Conservation (phyloP, 2,329 filamentous ascomycete genomes). For the Aspergillus glaucus region DNA sequence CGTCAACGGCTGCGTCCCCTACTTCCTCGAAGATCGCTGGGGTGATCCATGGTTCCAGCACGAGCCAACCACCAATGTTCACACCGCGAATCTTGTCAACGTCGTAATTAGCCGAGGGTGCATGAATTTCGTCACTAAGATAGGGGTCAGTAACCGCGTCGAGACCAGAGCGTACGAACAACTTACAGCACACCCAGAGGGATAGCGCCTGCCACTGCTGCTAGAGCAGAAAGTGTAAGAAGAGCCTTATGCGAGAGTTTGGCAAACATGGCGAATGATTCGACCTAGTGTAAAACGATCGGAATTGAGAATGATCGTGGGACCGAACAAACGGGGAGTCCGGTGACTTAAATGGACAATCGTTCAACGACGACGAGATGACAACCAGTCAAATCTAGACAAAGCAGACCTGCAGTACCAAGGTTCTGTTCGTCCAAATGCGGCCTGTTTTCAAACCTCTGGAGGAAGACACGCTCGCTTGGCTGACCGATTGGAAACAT, state of each 20-base stretch:
- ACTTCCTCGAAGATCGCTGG: slow-evolving; percentile 53
- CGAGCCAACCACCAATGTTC: slow-evolving; percentile 60
- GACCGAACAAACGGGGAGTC: slow-evolving; percentile 16
- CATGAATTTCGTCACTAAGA: slow-evolving; percentile 22
- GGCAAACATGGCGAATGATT: slow-evolving; percentile 25
- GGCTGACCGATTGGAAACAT: neutral
- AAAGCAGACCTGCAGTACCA: neutral
- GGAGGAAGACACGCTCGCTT: neutral
- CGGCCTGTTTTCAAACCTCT: neutral
- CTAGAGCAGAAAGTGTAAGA: slow-evolving; percentile 20
- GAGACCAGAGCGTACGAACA: neutral
- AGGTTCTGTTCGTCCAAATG: neutral
- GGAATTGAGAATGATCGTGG: slow-evolving; percentile 4
- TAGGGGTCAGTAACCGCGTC: neutral
- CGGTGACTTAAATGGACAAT: slow-evolving; percentile 25
- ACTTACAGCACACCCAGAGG: slow-evolving; percentile 19
- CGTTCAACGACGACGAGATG: slow-evolving; percentile 6
- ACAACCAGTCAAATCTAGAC: slow-evolving; percentile 14
- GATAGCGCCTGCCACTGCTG: slow-evolving; percentile 17
- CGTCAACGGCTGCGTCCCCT: slow-evolving; percentile 49
- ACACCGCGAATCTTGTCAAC: slow-evolving; percentile 55
- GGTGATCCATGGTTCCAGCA: slow-evolving; percentile 60
- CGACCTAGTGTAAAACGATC: slow-evolving; percentile 18
- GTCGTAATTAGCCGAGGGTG: slow-evolving; percentile 48
- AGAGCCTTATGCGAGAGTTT: slow-evolving; percentile 20